These are phyloP conservation scores for Entomortierella chlamydospora DNA, from an alignment of 192 early-diverging fungal genomes.

Conservation along the genomic window DNA sequence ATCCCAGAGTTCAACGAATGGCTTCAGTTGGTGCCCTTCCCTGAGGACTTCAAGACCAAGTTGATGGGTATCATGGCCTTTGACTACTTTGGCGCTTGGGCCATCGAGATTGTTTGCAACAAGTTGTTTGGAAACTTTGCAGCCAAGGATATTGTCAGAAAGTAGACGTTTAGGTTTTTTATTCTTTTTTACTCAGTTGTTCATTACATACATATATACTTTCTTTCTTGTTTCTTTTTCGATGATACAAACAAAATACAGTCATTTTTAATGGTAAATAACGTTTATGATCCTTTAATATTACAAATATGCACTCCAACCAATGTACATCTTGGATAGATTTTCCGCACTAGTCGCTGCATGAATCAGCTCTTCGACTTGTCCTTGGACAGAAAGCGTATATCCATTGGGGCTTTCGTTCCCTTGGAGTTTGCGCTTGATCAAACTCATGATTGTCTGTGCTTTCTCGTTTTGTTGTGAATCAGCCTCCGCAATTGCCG, in stretches of 20 bases:
- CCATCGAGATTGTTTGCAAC: slow-evolving; percentile 82
- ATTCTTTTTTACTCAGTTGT: not conserved
- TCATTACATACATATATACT: not conserved
- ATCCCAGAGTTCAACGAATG: slow-evolving; percentile 89
- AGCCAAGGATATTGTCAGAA: slow-evolving; percentile 81
- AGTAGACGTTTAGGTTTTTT: slow-evolving; percentile 1
- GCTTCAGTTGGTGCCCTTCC: slow-evolving; percentile 93
- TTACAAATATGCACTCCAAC: slow-evolving; percentile 57
- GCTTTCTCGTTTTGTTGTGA: slow-evolving; percentile 70
- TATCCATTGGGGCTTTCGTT: slow-evolving; percentile 30
- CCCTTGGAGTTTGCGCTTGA: slow-evolving; percentile 81
- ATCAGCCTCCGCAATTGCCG: slow-evolving; percentile 34
- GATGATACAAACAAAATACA: not conserved
- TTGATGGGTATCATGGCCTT: slow-evolving; percentile 87
- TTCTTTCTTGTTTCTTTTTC: slow-evolving; percentile 2
- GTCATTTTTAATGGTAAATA: not conserved
- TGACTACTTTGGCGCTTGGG: slow-evolving; percentile 88
- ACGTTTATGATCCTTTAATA: not conserved
- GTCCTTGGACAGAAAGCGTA: slow-evolving; percentile 78
- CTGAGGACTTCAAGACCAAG: slow-evolving; percentile 84
- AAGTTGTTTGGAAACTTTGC: slow-evolving; percentile 90
- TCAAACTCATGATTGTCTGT: slow-evolving; percentile 63
- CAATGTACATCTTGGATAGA: slow-evolving; percentile 90
- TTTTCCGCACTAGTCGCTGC: slow-evolving; percentile 76
- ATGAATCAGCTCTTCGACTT: slow-evolving; percentile 84